These are phyloP conservation scores for Aspergillus saccharolyticus DNA, from an alignment of 495 filamentous ascomycete species.

Conservation along the genomic window DNA sequence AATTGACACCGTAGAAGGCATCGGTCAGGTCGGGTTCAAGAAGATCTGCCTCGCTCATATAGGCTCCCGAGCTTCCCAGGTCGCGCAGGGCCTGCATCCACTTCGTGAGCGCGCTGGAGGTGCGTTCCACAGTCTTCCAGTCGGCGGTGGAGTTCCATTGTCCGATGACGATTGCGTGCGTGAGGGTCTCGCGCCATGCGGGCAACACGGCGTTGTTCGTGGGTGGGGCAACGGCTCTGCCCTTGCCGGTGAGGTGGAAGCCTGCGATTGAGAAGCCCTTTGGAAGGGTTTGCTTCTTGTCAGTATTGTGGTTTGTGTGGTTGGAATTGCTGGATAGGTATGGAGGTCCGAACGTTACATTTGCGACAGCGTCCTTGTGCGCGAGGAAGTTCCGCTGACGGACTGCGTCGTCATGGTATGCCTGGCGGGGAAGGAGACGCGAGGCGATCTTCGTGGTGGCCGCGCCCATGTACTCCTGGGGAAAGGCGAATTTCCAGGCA, in stretches of 20 bases:
- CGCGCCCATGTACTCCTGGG: slow-evolving; percentile 41
- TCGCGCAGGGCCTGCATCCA: slow-evolving; percentile 47
- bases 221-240: slow-evolving; percentile 36
- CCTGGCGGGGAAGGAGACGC: slow-evolving; percentile 47
- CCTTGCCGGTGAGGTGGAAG: slow-evolving; percentile 44
- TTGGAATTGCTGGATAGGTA: no score
- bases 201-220: slow-evolving; percentile 46
- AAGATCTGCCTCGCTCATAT: slow-evolving; percentile 47
- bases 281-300: not conserved
- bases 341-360: not conserved
- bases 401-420: slow-evolving; percentile 35
- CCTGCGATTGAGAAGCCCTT: slow-evolving; percentile 29
- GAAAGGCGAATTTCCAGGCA: slow-evolving; percentile 43
- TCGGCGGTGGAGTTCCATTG: slow-evolving; percentile 18
- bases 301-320: no score
- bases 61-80: slow-evolving; percentile 30
- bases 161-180: slow-evolving; percentile 47
- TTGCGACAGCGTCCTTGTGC: slow-evolving; percentile 39
- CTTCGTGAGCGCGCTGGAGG: slow-evolving; percentile 8
- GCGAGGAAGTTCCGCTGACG: slow-evolving; percentile 39
- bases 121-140: slow-evolving; percentile 8
- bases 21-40: slow-evolving; percentile 58
- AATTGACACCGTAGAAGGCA: slow-evolving; percentile 57
- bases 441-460: slow-evolving; percentile 39
- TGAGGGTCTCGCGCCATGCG: slow-evolving; percentile 48